Base-by-base conservation (phyloP, 192 early-diverging fungal genomes). In the Gamsiella multidivaricata region DNA sequence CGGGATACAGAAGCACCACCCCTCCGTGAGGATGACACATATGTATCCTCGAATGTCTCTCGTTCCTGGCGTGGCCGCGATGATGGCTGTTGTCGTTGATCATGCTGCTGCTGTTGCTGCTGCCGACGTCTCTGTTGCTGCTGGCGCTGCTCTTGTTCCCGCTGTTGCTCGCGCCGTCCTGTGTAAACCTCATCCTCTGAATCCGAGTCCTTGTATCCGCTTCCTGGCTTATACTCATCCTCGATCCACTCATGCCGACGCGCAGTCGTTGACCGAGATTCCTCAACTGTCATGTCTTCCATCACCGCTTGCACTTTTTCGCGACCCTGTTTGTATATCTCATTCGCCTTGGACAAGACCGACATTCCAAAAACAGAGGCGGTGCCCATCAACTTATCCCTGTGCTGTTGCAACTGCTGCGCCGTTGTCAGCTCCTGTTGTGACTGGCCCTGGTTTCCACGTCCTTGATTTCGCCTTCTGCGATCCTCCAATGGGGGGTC, bases 281-380 rank as follows among this genome's bases (percentile, higher is more conserved):
- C 74, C 26, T 82, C 85, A 22, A 65, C 65, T 31, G 88, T 82
- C 52, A 89, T 84, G 31, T 89, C 88, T 29, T 87, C 88, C 58
- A 87, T 81, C 10, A 88, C 88, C 26, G 85, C 84, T 53, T 85
- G 84, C 22, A 91, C 81, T 32, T 84, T 89, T 41, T 88, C 87
- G 36, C 80, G 67, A 4, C 91, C 83, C 60, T 90, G 88, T 33
- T 89, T 82, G 32, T 90, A 83, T 28, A 92, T 68, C 23, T 79
- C 73, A 61, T 89, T 92, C 6, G 92, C 92, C 67, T 90, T 90
- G 26, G 85, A 87, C 26, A 88, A 86, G 2, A 92, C 79, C n/a
- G 79, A 87, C 29, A 81, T 80, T 34, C 90, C 91, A 42, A 91
- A 69, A 22, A 83, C 82, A 31, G 82, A 85, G 15, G 90, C 89